phyloP scores from a whole-genome alignment of 75 land plant genomes.

The Picea glauca region DNA sequence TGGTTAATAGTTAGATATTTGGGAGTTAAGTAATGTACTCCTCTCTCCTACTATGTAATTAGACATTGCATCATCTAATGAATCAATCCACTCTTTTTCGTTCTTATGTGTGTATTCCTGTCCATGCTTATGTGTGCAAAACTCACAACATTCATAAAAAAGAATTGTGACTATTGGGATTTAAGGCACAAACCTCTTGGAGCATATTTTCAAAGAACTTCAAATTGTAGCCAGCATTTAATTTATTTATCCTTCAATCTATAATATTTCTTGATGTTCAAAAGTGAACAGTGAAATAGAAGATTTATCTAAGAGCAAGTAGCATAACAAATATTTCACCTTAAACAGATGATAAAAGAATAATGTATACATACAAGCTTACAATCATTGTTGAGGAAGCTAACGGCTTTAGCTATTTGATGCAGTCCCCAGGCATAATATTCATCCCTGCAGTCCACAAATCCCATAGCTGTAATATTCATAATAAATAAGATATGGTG shows the following conservation, averaged over 20 bases:
- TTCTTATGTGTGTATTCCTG: too few species aligned
- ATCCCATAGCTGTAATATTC: neutral
- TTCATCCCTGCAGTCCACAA: conserved; percentile 71
- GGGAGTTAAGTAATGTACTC: too few species aligned
- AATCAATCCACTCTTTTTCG: too few species aligned
- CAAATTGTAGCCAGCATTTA: neutral
- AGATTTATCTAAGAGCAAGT: neutral
- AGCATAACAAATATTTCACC: conserved; percentile 12
- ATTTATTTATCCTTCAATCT: neutral
- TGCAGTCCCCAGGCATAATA: conserved; percentile 98
- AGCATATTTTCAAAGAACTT: neutral
- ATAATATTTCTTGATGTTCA: neutral
- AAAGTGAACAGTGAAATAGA: neutral
- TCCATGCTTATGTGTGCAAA: too few species aligned
- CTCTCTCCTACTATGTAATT: too few species aligned
- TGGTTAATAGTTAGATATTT: too few species aligned
- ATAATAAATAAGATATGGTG: neutral
- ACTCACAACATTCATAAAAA: too few species aligned
- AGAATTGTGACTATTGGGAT: too few species aligned
- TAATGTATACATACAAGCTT: conserved; percentile 68
- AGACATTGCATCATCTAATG: too few species aligned
- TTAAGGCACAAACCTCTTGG: neutral
- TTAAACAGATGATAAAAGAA: neutral
- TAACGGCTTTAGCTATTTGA: conserved; percentile 96
- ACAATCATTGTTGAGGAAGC: conserved; percentile 99